Conservation (phyloP, 2,329 filamentous ascomycete species). For the Penicillium crustosum region DNA sequence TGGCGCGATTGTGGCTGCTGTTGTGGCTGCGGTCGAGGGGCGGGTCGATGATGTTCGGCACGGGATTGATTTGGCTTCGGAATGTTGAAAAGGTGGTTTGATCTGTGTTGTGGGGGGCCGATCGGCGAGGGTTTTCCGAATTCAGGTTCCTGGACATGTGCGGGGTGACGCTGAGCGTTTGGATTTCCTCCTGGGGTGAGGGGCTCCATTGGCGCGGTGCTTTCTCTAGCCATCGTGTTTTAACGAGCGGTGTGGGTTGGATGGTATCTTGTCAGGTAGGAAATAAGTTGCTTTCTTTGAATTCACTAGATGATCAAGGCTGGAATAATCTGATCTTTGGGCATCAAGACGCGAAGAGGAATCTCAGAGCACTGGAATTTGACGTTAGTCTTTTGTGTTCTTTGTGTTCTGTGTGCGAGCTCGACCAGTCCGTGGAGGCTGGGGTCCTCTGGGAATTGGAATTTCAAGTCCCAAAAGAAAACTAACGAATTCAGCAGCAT, state of each 20-base stretch:
- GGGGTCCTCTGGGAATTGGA: not conserved
- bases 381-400: not conserved
- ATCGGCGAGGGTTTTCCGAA: constrained; percentile 62
- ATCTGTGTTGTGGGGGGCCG: constrained; percentile 44
- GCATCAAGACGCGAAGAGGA: not conserved
- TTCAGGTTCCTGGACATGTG: constrained; percentile 47
- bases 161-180: constrained; percentile 35
- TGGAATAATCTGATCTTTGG: not conserved
- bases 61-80: constrained; percentile 51
- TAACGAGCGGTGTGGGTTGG: constrained; percentile 19
- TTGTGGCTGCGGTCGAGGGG: constrained; percentile 25
- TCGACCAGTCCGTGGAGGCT: not conserved
- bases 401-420: not conserved
- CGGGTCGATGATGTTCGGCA: constrained; percentile 51
- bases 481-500: accelerated
- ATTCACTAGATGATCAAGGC: not conserved
- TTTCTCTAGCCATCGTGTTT: constrained; percentile 52
- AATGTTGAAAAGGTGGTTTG: constrained; percentile 53
- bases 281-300: no score
- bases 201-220: constrained; percentile 45
- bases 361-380: constrained; percentile 1
- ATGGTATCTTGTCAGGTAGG: not conserved
- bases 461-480: not conserved
- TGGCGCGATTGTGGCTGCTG: not conserved
- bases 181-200: constrained; percentile 36